Percentiles rank a stretch among this genome's conserved stretches.
Conservation (phyloP, 768 basidiomycete genomes). For the Daedaleopsis nitida region DNA sequence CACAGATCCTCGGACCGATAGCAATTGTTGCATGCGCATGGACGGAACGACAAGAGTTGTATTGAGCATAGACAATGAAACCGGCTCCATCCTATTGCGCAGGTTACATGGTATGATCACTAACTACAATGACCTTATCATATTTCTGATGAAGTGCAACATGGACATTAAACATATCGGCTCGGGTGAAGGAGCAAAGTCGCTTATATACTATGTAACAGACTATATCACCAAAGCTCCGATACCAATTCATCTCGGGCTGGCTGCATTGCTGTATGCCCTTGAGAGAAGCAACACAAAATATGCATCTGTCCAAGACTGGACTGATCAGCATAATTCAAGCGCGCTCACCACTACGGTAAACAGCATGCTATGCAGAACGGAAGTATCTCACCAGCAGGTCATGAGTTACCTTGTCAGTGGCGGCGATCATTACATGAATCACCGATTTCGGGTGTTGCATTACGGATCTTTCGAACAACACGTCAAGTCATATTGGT, state of each 20-base stretch:
- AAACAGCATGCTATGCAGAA: conserved; percentile 22
- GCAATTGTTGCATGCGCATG: too few species aligned
- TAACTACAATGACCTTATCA: too few species aligned
- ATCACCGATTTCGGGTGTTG: conserved; percentile 15
- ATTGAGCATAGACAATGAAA: too few species aligned
- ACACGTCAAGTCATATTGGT: too few species aligned
- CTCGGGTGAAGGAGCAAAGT: too few species aligned
- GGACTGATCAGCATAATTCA: not conserved
- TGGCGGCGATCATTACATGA: conserved; percentile 24
- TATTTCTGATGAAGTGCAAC: too few species aligned
- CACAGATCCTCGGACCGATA: too few species aligned
- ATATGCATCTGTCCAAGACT: not conserved
- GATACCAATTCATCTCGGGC: conserved; percentile 25
- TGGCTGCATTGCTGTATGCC: conserved; percentile 4
- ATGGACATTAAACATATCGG: too few species aligned
- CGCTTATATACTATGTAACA: too few species aligned
- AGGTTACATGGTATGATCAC: too few species aligned
- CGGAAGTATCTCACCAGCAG: conserved; percentile 35
- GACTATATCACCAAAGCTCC: conserved; percentile 34
- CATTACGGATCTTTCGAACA: conserved; percentile 8
- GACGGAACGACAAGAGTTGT: too few species aligned
- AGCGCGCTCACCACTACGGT: conserved; percentile 11
- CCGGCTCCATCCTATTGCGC: too few species aligned
- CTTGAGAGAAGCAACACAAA: not conserved
- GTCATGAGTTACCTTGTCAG: conserved; percentile 33